These are phyloP conservation scores for Hygrophoropsis aurantiaca DNA, from an alignment of 768 basidiomycete species.

Conservation along the genomic window DNA sequence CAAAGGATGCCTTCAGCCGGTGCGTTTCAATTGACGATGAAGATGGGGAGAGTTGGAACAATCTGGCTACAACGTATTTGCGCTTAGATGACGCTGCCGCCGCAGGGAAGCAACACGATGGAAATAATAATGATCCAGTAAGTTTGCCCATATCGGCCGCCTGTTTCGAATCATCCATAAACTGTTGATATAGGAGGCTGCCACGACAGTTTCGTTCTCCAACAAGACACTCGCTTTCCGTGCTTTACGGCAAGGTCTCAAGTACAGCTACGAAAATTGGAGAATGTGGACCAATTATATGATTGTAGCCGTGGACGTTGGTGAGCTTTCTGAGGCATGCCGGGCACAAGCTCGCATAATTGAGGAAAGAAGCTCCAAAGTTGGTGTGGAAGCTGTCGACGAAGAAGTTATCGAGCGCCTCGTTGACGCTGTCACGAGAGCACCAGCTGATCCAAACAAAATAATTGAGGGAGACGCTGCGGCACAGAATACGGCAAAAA, in stretches of 20 bases:
- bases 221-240: constrained; percentile 90
- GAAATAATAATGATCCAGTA: constrained; percentile 27
- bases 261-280: constrained; percentile 87
- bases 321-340: constrained; percentile 85
- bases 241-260: constrained; percentile 88
- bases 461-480: constrained; percentile 23
- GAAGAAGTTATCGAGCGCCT: constrained; percentile 86
- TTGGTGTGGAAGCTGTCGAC: constrained; percentile 65
- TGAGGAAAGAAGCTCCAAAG: constrained; percentile 46
- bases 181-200: constrained; percentile 22
- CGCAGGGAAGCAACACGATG: constrained; percentile 29
- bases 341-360: constrained; percentile 82
- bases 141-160: constrained; percentile 9
- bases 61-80: constrained; percentile 92
- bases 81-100: constrained; percentile 58
- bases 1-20: constrained; percentile 77
- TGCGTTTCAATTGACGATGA: constrained; percentile 94
- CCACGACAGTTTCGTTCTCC: constrained; percentile 51
- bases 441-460: constrained; percentile 38
- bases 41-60: constrained; percentile 98
- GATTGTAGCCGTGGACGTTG: constrained; percentile 90
- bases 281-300: constrained; percentile 99
- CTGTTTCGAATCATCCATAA: constrained; percentile 12
- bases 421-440: constrained; percentile 81
- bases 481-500: constrained; percentile 23